A percentile compares a stretch with the other conserved stretches of the same genome.
These are phyloP conservation scores for Mortierella sp. DNA, from an alignment of 371 early-diverging fungal genomes.

Conservation along the genomic window DNA sequence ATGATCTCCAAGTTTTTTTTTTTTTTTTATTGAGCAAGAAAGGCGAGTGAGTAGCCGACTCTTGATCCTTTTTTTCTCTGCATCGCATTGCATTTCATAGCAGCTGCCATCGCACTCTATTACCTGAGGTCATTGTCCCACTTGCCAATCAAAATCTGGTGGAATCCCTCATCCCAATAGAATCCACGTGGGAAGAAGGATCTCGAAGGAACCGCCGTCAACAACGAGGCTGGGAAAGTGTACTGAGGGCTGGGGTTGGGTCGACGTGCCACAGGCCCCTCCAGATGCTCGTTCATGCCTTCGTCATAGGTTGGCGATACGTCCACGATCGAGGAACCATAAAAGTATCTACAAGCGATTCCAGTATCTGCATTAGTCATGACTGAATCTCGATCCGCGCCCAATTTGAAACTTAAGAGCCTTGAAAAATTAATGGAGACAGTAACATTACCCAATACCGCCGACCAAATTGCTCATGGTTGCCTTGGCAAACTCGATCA, in stretches of 20 bases:
- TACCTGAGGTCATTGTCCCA: constrained; percentile 90
- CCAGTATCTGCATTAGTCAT: neutral
- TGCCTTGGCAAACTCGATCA: constrained; percentile 79
- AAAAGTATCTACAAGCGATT: constrained; percentile 38
- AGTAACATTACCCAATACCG: constrained; percentile 80
- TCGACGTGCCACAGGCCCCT: constrained; percentile 52
- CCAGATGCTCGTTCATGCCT: constrained; percentile 63
- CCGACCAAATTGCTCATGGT: constrained; percentile 88
- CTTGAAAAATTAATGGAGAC: neutral
- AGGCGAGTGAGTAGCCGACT: no score
- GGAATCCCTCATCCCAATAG: constrained; percentile 97
- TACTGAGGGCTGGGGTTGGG: constrained; percentile 60
- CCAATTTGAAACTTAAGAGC: no score
- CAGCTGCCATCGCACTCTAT: no score
- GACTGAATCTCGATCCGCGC: no score
- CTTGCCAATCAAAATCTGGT: constrained; percentile 83
- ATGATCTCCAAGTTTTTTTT: constrained; percentile 86
- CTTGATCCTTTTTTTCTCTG: no score
- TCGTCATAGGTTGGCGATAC: constrained; percentile 56
- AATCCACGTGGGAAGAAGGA: constrained; percentile 97
- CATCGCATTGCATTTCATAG: no score
- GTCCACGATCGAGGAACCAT: constrained; percentile 62
- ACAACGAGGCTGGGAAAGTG: constrained; percentile 75
- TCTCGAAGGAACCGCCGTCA: constrained; percentile 90
- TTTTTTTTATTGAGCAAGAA: no score